Base-by-base conservation (phyloP, 208 protist species). In the Trichomonas vaginalis region DNA sequence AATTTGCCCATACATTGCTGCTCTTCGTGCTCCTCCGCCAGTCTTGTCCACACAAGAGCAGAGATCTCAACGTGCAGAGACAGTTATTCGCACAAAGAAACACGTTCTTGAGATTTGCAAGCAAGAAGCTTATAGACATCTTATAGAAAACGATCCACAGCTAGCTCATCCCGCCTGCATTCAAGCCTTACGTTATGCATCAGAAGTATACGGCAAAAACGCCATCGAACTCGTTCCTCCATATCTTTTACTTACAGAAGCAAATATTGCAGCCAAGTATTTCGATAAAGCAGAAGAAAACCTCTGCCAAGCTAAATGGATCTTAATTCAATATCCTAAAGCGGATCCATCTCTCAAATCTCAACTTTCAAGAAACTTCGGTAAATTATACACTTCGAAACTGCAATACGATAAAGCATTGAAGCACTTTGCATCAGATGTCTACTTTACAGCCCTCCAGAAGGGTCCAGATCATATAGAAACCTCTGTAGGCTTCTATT, bases 231-330 rank as follows among this genome's bases (percentile, higher is more conserved):
- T 96, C 14, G 96, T 96, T 45, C 96, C 96, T 3, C 95, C 96
- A 35, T 96, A 96, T 92, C 15, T 96, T 42, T 45, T 96, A 47
- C n/a, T 96, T 15, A 83, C 96, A 48, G 96, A 96, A 92, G 96
- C 96, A 40, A 96, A 96, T 32, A 96, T 96, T 14, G 96, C 88
- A 21, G 56, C 70, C 0, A n/a, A 95, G 51, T 42, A 56, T 39
- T 96, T 96, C 39, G 70, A 87, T 32, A 92, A 95, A 17, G 96
- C 96, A 0, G 56, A 95, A 42, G 82, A 96, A 62, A 62, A 95
- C 46, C 83, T 96, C 3, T 95, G 82, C 42, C 47, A 95, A 42
- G 96, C 96, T 10, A 88, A 96, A 48, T 96, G 96, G 96, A 95
- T 83, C 15, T 37, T 95, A 0, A 90, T 95, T 37, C 92, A 96